Base-by-base conservation (phyloP, 2,329 filamentous ascomycete genomes). In the Fusarium chaquense region DNA sequence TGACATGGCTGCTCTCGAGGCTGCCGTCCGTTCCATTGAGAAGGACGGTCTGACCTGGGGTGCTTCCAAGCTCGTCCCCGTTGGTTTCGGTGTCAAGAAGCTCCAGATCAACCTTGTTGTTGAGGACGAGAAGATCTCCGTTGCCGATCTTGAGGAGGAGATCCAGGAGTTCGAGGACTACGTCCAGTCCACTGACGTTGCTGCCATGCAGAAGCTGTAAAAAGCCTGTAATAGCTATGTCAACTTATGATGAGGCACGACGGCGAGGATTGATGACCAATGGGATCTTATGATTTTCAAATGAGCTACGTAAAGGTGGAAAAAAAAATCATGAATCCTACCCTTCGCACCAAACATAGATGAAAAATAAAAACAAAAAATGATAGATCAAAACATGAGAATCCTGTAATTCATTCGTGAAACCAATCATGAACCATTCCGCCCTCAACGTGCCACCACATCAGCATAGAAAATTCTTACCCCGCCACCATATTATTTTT, bases 71-170 rank as follows among this genome's bases (percentile, higher is more conserved):
- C 86, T 97, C 73, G 91, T 97, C 54, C 82, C 94, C 73, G 91
- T 99, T 77, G 95, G 94, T 78, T 99, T 93, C 88, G 96, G 96
- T 87, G 97, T 99, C 87, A 96, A 93, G 89, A 98, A 98, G 90
- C 90, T 99, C 71, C 95, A 98, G 89, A 97, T 99, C 87, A 98
- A 93, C 91, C 84, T 98, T 76, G 94, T 98, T 76, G 86, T 98
- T 73, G 96, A 98, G 87, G 96, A 99, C 81, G 95, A 98, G 74
- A 98, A 98, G 89, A 83, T 99, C 80, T 94, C 93, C 74, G 82
- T 93, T 72, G 89, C 91, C 76, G 95, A 98, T 70, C 90, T 99
- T 75, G 89, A 97, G 87, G 90, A 93, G 80, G 78, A 92, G 86
- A 97, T 98, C 77, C 70, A 80, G 79, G 93, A 88, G 75, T 88